Evolutionary conservation across 1,284 basidiomycete genomes (phyloP).

Genomic region (Meira miltonrushii): DNA sequence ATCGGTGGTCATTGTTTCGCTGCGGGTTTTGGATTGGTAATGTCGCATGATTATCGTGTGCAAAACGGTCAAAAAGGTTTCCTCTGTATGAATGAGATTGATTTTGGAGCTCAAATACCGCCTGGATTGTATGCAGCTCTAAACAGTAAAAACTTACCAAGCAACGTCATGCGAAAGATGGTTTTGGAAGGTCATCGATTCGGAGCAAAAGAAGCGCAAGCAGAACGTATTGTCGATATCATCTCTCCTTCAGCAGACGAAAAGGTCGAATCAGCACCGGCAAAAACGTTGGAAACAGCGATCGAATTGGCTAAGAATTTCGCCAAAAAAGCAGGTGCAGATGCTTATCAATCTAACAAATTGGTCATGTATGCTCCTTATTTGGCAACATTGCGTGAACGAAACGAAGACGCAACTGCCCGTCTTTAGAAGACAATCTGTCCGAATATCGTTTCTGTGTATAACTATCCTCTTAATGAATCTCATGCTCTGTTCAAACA

Average conservation of each 20-base stretch:
- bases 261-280: constrained; percentile 54
- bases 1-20: constrained; percentile 91
- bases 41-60: constrained; percentile 81
- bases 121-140: constrained; percentile 59
- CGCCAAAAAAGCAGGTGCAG: constrained; percentile 54
- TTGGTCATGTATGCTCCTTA: constrained; percentile 9
- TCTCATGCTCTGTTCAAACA: too few species aligned
- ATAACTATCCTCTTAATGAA: too few species aligned
- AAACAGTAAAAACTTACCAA: constrained; percentile 63
- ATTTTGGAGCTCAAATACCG: constrained; percentile 40
- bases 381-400: not conserved
- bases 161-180: constrained; percentile 66
- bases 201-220: constrained; percentile 67
- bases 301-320: constrained; percentile 53
- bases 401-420: too few species aligned
- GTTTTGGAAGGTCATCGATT: constrained; percentile 78
- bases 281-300: constrained; percentile 60
- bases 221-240: constrained; percentile 66
- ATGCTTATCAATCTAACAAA: constrained; percentile 59
- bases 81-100: constrained; percentile 81
- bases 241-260: constrained; percentile 59
- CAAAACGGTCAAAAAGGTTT: constrained; percentile 79
- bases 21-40: constrained; percentile 71
- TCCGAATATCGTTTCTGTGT: too few species aligned
- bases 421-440: too few species aligned